Evolutionary conservation across 768 basidiomycete genomes (phyloP).

Genomic region (Tremella mesenterica): DNA sequence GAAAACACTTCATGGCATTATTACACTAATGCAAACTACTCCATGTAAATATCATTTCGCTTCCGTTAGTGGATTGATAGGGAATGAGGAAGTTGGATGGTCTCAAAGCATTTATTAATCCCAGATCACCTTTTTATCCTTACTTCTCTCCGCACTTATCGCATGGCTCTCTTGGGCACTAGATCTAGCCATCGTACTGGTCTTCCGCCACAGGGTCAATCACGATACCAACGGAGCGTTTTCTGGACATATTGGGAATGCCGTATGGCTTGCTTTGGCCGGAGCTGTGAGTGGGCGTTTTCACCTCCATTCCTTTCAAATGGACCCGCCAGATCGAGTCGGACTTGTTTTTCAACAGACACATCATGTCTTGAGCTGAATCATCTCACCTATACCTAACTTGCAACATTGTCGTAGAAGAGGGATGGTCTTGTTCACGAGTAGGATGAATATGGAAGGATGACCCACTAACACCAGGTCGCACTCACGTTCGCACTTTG

Average conservation of each 20-base stretch:
- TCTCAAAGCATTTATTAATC: too few species aligned
- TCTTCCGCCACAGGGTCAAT: constrained; percentile 19
- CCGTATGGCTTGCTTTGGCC: constrained; percentile 30
- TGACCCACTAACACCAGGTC: too few species aligned
- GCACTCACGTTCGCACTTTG: constrained; percentile 23
- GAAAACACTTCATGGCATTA: too few species aligned
- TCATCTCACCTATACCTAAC: background rate
- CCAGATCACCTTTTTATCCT: constrained; percentile 27
- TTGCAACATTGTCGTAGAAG: background rate
- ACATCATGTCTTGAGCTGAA: background rate
- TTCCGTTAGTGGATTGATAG: background rate
- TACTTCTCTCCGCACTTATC: constrained; percentile 16
- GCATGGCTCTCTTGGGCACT: constrained; percentile 30
- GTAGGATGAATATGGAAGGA: too few species aligned
- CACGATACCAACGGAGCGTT: constrained; percentile 10
- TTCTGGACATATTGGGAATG: constrained; percentile 24
- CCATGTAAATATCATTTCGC: too few species aligned
- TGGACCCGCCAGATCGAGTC: too few species aligned
- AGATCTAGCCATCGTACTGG: constrained; percentile 25
- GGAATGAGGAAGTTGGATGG: background rate
- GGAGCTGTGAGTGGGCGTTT: constrained; percentile 24
- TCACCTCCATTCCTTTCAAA: too few species aligned
- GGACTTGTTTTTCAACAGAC: too few species aligned
- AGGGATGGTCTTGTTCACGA: background rate
- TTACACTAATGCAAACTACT: too few species aligned